Evolutionary conservation across 345 rosid genomes (phyloP).

Genomic region (Gossypium herbaceum): DNA sequence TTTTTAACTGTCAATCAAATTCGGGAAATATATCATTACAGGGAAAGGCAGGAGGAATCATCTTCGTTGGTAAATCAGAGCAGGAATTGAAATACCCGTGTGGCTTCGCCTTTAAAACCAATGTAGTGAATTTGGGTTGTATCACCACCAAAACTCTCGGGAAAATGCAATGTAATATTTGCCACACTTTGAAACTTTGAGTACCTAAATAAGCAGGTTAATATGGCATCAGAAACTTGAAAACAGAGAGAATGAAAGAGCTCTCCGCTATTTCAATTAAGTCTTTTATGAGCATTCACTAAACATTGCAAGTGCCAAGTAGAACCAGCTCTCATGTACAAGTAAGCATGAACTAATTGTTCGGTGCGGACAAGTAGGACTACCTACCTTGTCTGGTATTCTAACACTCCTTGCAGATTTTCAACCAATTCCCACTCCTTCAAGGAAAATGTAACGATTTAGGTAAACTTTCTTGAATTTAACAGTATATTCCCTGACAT

Average conservation of each 20-base stretch:
- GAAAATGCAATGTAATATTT: conserved; percentile 90
- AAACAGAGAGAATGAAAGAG: conserved; percentile 6
- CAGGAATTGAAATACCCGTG: conserved; percentile 50
- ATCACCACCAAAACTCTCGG: conserved; percentile 86
- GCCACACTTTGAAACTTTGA: conserved; percentile 87
- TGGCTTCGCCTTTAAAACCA: conserved; percentile 97
- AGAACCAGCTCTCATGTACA: background rate
- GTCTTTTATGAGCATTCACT: conserved; percentile 5
- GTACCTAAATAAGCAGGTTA: conserved; percentile 41
- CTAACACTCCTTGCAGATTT: conserved; percentile 77
- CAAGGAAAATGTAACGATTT: conserved; percentile 14
- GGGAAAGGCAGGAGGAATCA: background rate
- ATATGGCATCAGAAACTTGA: conserved; percentile 12
- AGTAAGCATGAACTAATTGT: background rate
- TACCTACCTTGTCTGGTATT: conserved; percentile 85
- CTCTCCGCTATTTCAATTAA: background rate
- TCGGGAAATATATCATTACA: conserved; percentile 8
- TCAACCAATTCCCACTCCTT: conserved; percentile 98
- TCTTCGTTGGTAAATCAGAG: conserved; percentile 7
- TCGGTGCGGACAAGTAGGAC: background rate
- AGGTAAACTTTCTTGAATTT: background rate
- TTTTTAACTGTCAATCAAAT: conserved; percentile 56
- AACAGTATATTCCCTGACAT: conserved; percentile 8
- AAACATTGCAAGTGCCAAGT: background rate
- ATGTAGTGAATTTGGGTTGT: conserved; percentile 74